Evolutionary conservation across 176 grass and related monocot genomes (phyloP).

Genomic region (Stipa capillata): DNA sequence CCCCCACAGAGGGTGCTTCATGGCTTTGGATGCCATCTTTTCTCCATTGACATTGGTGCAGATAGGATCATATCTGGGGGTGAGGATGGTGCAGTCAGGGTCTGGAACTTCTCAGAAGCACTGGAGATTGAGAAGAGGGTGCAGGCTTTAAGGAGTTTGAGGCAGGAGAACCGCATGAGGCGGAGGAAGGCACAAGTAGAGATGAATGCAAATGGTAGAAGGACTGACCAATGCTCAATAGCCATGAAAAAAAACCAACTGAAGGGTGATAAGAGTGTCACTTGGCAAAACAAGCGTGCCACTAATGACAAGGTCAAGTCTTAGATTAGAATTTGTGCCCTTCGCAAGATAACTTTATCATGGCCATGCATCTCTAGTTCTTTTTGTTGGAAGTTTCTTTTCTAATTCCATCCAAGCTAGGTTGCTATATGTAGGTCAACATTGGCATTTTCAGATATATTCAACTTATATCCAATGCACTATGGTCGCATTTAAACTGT

Average conservation of each 20-base stretch:
- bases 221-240: constrained; percentile 50
- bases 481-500: background rate
- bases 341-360: background rate
- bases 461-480: background rate
- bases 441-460: constrained; percentile 20
- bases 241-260: constrained; percentile 58
- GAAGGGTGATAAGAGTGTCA: constrained; percentile 45
- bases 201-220: constrained; percentile 58
- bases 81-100: constrained; percentile 75
- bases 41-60: constrained; percentile 56
- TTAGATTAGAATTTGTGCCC: constrained; percentile 26
- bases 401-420: background rate
- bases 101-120: constrained; percentile 94
- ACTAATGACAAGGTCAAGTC: constrained; percentile 56
- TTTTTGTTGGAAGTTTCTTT: background rate
- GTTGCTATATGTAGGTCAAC: constrained; percentile 25
- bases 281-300: constrained; percentile 64
- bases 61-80: constrained; percentile 88
- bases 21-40: constrained; percentile 79
- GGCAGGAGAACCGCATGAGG: constrained; percentile 93
- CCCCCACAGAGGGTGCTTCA: constrained; percentile 89
- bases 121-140: constrained; percentile 77
- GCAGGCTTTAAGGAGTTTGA: constrained; percentile 48
- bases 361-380: background rate
- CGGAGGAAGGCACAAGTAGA: constrained; percentile 66